phyloP scores from a whole-genome alignment of 2,329 filamentous ascomycete species.

The Penicillium italicum region DNA sequence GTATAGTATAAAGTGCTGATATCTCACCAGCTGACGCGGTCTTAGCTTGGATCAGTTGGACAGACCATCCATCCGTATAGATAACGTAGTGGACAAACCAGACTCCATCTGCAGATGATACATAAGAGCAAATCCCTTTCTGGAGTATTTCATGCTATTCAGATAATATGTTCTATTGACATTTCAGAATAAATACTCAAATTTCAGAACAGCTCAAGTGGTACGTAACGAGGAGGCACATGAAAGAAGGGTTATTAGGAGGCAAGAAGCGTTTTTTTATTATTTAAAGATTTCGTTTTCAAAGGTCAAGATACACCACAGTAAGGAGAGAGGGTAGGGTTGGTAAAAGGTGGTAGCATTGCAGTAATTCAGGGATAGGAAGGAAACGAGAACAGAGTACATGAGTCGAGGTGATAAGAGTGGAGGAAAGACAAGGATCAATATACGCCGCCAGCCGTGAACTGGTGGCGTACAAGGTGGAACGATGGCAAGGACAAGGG shows the following conservation, averaged over 20 bases:
- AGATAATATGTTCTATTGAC: background rate
- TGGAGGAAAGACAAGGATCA: conserved; percentile 5
- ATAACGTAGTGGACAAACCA: background rate
- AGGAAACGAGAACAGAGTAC: background rate
- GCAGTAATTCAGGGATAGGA: conserved; percentile 4
- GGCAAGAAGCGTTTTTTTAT: conserved; percentile 5
- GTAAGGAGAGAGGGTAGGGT: conserved; percentile 1
- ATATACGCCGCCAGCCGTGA: background rate
- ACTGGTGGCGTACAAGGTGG: background rate
- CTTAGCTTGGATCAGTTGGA: background rate
- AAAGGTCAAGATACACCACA: conserved; percentile 4
- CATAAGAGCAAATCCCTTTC: background rate
- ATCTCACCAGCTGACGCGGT: background rate
- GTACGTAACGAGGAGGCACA: background rate
- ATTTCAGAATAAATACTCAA: background rate
- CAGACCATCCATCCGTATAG: background rate
- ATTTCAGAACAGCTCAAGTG: background rate
- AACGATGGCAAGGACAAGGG: conserved; percentile 3
- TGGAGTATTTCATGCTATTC: background rate
- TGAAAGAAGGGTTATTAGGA: background rate
- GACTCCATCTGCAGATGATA: background rate
- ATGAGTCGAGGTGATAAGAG: conserved; percentile 2
- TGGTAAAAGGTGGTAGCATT: conserved; percentile 1
- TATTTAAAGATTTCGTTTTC: conserved; percentile 5
- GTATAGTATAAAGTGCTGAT: too few relatives aligned